Evolutionary conservation across 2,329 filamentous ascomycete genomes (phyloP), one percentile per base, ranked within the genome.

Genomic region (Cladosporium sp.): DNA sequence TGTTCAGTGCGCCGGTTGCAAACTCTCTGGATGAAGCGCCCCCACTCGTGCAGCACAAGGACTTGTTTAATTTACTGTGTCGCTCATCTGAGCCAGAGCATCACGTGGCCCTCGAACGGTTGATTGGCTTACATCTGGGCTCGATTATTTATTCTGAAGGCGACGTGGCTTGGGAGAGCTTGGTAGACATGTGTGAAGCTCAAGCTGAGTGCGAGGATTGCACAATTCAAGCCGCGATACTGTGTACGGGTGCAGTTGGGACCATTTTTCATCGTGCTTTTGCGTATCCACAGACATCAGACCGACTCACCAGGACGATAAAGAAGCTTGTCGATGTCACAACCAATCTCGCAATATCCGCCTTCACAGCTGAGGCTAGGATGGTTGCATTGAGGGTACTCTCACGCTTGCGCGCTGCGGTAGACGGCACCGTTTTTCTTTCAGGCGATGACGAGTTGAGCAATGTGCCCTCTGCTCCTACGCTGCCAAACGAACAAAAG

Each of bases 341-440:
- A n/a, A 47, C 50, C 22, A 20, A 47, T 22, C 24, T 52, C 37
- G 50, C 50, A 9, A 41, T 17, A 11, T 40, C 38, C n/a, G 50
- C 50, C 5, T 41, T 41, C 20, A 41, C 42, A 13, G 40, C 42
- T 9, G 42, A 45, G 27, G 50, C 50, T 27, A 41, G 43, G 19
- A 41, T 45, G 50, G 7, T 41, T 11, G 50, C 50, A 36, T 15
- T 52, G 29, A 22, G 50, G n/a, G 43, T 54, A 12, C 51, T 61
- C 3, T 53, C 58, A 39, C 50, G 54, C 8, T 43, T 61, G 2
- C 57, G 58, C 9, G 50, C 56, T 19, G 57, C 59, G 37, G 50
- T 57, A n/a, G 48, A 45, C 9, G 58, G 58, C 41, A 42, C 41
- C 11, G 37, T 61, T 18, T 56, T 56, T 29, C 32, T 54, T 3